Conservation (phyloP, 257 asterid genomes). For the Solanum dulcamara region DNA sequence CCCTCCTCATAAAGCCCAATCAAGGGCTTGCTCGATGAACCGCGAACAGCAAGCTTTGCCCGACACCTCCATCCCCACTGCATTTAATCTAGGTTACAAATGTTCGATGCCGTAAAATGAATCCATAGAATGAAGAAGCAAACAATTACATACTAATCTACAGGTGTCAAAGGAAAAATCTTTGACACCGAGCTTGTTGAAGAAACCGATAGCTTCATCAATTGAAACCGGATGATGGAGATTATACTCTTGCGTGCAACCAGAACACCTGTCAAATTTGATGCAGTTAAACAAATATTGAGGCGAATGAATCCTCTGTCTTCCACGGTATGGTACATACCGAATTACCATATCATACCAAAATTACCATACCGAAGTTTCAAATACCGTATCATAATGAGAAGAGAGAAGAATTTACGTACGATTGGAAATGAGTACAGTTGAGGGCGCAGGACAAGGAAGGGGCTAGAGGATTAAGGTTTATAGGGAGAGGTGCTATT, state of each 20-base stretch:
- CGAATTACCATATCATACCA: neutral
- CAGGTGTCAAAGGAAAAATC: slow-evolving; percentile 68
- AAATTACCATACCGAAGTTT: neutral
- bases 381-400: neutral
- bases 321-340: neutral
- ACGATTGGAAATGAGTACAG: slow-evolving; percentile 72
- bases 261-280: slow-evolving; percentile 62
- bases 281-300: neutral
- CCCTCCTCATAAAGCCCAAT: slow-evolving; percentile 89
- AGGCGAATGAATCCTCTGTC: neutral
- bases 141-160: slow-evolving; percentile 49
- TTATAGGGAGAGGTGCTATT: slow-evolving; percentile 4
- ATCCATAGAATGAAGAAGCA: neutral
- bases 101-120: slow-evolving; percentile 4
- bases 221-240: slow-evolving; percentile 66
- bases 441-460: slow-evolving; percentile 55
- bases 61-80: slow-evolving; percentile 99
- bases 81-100: neutral
- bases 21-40: slow-evolving; percentile 52
- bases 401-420: neutral
- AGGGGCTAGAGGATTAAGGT: slow-evolving; percentile 8
- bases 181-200: slow-evolving; percentile 45
- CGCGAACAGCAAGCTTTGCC: slow-evolving; percentile 88
- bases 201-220: slow-evolving; percentile 50
- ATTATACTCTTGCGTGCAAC: slow-evolving; percentile 77